Evolutionary conservation across 1,139 yeast species (phyloP).

Genomic region (Taphrina confusa): DNA sequence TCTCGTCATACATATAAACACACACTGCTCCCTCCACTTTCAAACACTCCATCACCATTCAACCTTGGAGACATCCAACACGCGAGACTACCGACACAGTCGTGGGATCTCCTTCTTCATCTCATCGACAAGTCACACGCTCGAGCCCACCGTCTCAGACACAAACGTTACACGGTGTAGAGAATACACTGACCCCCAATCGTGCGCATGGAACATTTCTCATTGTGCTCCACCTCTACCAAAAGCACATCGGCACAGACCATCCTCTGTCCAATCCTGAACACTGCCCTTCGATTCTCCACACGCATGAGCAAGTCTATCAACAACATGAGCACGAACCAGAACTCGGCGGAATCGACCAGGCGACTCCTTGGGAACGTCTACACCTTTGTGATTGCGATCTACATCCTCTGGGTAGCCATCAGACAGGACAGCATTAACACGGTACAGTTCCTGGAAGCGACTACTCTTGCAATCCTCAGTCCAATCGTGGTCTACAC

Average conservation of each 20-base stretch:
- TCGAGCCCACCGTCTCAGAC: no score
- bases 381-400: slow-evolving; percentile 7
- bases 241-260: background rate
- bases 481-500: background rate
- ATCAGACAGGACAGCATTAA: background rate
- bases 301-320: background rate
- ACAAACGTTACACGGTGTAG: no score
- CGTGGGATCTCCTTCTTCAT: no score
- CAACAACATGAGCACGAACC: background rate
- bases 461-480: background rate
- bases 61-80: no score
- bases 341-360: background rate
- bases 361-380: background rate
- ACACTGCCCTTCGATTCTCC: background rate
- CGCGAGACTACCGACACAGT: no score
- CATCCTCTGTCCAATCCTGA: background rate
- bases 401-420: background rate
- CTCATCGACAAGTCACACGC: no score
- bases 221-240: background rate
- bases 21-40: no score
- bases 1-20: no score
- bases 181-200: no score
- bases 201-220: background rate
- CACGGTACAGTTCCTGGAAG: background rate
- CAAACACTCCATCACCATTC: no score